Evolutionary conservation across 108 stramenopile genomes (phyloP).

Genomic region (Parmales sp.): DNA sequence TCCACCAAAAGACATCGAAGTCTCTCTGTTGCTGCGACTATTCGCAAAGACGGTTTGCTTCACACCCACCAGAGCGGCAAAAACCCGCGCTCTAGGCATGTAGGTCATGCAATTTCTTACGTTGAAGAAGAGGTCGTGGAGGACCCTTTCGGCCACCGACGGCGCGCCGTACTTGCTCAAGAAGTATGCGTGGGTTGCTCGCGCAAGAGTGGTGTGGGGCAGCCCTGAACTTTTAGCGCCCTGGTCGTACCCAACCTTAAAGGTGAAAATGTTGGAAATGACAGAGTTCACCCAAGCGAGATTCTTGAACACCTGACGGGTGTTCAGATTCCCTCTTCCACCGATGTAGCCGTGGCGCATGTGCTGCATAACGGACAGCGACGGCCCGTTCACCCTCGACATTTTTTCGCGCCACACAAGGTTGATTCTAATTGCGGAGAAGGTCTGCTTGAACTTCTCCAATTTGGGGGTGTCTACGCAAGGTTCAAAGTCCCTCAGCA

Average conservation of each 20-base stretch:
- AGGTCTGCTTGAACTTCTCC: not conserved
- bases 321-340: not conserved
- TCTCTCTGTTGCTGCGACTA: no score
- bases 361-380: not conserved
- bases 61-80: slow-evolving; percentile 16
- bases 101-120: slow-evolving; percentile 13
- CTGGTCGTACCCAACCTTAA: not conserved
- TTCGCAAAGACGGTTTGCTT: no score
- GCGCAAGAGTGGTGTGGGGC: not conserved
- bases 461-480: not conserved
- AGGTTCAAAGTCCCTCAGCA: not conserved
- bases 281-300: not conserved
- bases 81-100: slow-evolving; percentile 11
- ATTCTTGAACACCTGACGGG: not conserved
- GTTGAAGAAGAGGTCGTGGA: slow-evolving; percentile 30
- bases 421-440: not conserved
- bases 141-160: slow-evolving; percentile 21
- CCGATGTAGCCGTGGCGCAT: not conserved
- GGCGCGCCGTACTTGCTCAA: slow-evolving; percentile 13
- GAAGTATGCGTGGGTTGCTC: not conserved
- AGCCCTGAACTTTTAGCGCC: not conserved
- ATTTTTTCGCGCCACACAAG: not conserved
- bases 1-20: no score
- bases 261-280: not conserved
- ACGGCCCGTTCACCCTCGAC: not conserved